Conservation (phyloP, 768 basidiomycete genomes). For the Naematelia aurantialba region DNA sequence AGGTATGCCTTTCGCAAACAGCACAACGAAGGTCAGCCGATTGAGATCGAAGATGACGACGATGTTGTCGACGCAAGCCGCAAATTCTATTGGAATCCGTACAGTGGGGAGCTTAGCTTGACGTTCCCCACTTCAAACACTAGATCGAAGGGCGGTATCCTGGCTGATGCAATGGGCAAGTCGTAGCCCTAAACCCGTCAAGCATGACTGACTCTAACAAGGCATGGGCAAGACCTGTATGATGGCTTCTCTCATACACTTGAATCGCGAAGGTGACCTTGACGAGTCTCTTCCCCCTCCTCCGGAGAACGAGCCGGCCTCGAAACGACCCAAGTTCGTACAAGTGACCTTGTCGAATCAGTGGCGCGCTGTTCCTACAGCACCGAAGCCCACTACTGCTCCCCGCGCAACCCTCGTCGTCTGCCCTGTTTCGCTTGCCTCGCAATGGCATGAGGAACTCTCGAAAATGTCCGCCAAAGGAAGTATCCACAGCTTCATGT, state of each 20-base stretch:
- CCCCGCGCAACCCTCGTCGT: constrained; percentile 74
- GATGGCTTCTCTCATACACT: constrained; percentile 83
- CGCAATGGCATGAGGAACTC: constrained; percentile 95
- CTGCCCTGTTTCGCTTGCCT: constrained; percentile 81
- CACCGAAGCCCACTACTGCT: constrained; percentile 58
- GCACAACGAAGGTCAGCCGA: constrained; percentile 58
- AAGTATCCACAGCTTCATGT: constrained; percentile 64
- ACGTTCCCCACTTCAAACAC: constrained; percentile 76
- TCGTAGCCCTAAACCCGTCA: not conserved
- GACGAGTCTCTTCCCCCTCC: constrained; percentile 40
- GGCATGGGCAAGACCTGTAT: constrained; percentile 57
- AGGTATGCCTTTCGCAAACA: constrained; percentile 73
- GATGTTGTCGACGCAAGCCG: constrained; percentile 44
- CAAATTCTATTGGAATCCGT: constrained; percentile 44
- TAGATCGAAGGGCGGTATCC: constrained; percentile 77
- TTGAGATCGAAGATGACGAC: constrained; percentile 78
- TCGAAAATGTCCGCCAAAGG: constrained; percentile 72
- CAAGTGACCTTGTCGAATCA: constrained; percentile 48
- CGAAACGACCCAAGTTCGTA: constrained; percentile 46
- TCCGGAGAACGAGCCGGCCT: constrained; percentile 24
- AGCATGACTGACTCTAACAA: constrained; percentile 1
- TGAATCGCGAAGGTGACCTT: constrained; percentile 56
- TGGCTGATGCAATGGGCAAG: constrained; percentile 63
- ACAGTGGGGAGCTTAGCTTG: constrained; percentile 69
- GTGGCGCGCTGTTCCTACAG: constrained; percentile 39